Percentiles rank a stretch among this genome's conserved stretches.
These are phyloP conservation scores for Penicillium paradoxum DNA, from an alignment of 495 filamentous ascomycete genomes.

Conservation along the genomic window DNA sequence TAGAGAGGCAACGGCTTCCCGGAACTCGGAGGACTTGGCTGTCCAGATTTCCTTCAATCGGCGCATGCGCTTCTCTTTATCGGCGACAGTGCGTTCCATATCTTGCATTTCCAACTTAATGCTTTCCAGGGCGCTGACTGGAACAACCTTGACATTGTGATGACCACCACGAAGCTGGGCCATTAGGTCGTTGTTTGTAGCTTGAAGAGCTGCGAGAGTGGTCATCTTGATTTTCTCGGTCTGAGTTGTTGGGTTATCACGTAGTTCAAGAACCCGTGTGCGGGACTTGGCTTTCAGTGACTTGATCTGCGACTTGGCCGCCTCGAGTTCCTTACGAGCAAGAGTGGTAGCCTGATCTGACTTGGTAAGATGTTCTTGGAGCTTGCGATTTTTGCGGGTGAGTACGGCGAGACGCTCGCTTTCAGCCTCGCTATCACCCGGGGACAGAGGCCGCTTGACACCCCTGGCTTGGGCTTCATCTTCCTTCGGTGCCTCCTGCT, in stretches of 20 bases:
- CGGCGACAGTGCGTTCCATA: slow-evolving; percentile 65
- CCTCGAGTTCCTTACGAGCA: slow-evolving; percentile 69
- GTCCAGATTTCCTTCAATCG: slow-evolving; percentile 88
- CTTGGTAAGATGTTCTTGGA: slow-evolving; percentile 71
- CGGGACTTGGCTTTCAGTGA: slow-evolving; percentile 67
- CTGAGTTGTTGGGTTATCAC: slow-evolving; percentile 83
- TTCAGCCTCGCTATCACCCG: slow-evolving; percentile 58
- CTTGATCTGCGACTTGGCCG: slow-evolving; percentile 62
- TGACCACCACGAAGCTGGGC: slow-evolving; percentile 59
- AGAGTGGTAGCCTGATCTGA: slow-evolving; percentile 60
- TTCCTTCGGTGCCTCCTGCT: slow-evolving; percentile 45
- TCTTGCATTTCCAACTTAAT: slow-evolving; percentile 66
- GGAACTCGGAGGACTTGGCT: slow-evolving; percentile 84
- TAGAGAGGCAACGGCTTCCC: slow-evolving; percentile 81
- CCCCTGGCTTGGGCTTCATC: slow-evolving; percentile 34
- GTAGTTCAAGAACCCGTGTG: slow-evolving; percentile 80
- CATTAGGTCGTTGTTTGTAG: slow-evolving; percentile 80
- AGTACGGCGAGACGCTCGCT: slow-evolving; percentile 79
- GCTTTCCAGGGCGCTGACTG: slow-evolving; percentile 69
- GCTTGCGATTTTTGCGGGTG: slow-evolving; percentile 72
- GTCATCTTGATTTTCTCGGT: slow-evolving; percentile 74
- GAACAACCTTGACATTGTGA: slow-evolving; percentile 53
- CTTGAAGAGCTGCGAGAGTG: slow-evolving; percentile 68
- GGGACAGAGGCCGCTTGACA: slow-evolving; percentile 47
- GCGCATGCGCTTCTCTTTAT: slow-evolving; percentile 76